Percentiles rank a stretch among this genome's conserved stretches.
These are phyloP conservation scores for Letharia columbiana DNA, from an alignment of 495 filamentous ascomycete species.

Conservation along the genomic window DNA sequence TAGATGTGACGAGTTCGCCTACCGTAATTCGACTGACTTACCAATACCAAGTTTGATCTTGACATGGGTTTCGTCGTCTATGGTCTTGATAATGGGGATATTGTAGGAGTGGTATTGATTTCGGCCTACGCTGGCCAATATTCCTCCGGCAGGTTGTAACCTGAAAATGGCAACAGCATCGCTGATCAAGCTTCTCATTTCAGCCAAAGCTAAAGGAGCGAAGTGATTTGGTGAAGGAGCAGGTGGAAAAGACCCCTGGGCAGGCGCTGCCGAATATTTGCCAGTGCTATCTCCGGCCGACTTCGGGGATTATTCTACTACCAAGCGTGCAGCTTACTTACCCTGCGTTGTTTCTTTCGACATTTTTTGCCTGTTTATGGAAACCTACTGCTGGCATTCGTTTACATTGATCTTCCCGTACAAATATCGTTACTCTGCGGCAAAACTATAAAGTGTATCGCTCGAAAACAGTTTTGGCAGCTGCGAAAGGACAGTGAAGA, in stretches of 20 bases:
- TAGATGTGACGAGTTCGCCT: background rate
- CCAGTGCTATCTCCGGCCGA: background rate
- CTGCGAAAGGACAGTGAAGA: background rate
- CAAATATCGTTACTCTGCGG: background rate
- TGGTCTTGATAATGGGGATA: background rate
- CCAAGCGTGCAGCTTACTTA: background rate
- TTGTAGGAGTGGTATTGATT: background rate
- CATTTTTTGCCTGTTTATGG: background rate
- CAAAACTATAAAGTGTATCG: background rate
- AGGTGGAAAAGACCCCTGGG: no score
- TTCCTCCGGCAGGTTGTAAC: background rate
- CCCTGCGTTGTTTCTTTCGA: background rate
- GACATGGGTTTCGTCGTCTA: background rate
- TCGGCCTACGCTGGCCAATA: background rate
- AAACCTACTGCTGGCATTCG: background rate
- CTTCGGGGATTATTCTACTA: background rate
- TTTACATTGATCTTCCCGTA: background rate
- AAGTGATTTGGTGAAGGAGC: background rate
- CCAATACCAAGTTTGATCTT: slow-evolving; percentile 1
- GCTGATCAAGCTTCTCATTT: background rate
- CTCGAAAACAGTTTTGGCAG: background rate
- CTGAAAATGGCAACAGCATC: background rate
- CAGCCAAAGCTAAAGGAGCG: background rate
- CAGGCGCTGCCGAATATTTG: background rate
- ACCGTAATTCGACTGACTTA: background rate